Evolutionary conservation across 345 rosid genomes (phyloP), one percentile per base, ranked within the genome.

Genomic region (Lepidium didymum): DNA sequence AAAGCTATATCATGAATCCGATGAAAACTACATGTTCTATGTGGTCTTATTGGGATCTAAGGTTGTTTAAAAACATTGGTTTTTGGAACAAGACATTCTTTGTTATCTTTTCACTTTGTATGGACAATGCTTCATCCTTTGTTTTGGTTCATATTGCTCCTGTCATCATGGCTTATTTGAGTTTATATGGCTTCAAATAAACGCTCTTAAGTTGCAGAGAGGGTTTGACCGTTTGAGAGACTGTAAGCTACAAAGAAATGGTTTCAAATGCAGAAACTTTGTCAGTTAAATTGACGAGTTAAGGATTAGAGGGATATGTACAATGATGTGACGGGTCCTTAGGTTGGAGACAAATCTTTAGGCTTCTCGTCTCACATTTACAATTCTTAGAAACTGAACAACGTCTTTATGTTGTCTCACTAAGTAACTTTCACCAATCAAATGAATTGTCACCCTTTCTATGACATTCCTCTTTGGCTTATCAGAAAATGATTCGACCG

Each of bases 91-190:
- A 57, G 70, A 55, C 76, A 63, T 63, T 49, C 3, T 31, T 54
- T 66, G 72, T 43, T 59, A 11, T 21, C 33, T 57, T 56, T 64
- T 63, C 54, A 71, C 53, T 71, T 23, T 56, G 52, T 40, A 29
- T 56, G 47, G 44, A 3, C 6, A 65, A 40, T 65, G 58, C 21
- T 56, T 64, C 6, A 73, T 41, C 60, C 21, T 72, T 57, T 57
- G 4, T 65, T 33, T 65, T 56, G 36, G 65, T 56, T 72, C 16
- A 21, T 33, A 15, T 42, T 62, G 8, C 21, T 25, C 38, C 8
- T 31, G 35, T 50, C 58, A 38, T 40, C 8, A 38, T 64, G 38
- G 36, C 56, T 50, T 36, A n/a, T 36, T 46, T 41, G 37, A 41
- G 0, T 42, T 59, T 41, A 7, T 40, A 13, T 23, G 34, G 14